Base-by-base conservation (phyloP, 2,329 filamentous ascomycete genomes). In the Myriosclerotinia curreyana region DNA sequence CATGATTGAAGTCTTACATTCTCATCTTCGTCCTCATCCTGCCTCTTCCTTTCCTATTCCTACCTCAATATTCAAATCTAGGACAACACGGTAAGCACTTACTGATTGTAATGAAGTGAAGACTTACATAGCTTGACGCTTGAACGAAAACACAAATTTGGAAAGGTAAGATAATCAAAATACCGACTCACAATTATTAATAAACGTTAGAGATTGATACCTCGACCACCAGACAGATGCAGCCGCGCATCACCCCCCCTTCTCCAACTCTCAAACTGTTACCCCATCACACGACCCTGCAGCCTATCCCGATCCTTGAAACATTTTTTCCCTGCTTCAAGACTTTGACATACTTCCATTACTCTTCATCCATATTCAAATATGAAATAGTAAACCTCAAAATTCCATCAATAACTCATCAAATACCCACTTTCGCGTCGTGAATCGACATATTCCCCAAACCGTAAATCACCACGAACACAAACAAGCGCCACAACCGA, bases 261-360 rank as follows among this genome's bases (percentile, higher is more conserved):
- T 55, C 5, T 22, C 15, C 22, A 6, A 12, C n/a, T n/a, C n/a
- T n/a, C n/a, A n/a, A n/a, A n/a, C n/a, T n/a, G n/a, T 25, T 31
- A 1, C 28, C n/a, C n/a, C 55, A 48, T 59, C 55, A 59, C 55
- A 48, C 55, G 42, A 59, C 55, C 55, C 20, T 44, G 20, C 25
- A 44, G n/a, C 11, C 9, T 17, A 36, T 36, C 20, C 42, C 20
- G 28, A 48, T 28, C n/a, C 15, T 20, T 36, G n/a, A 59, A 58
- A 48, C 55, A 48, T 34, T 3, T 36, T 36, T 36, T 7, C 42
- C 42, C n/a, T 5, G 20, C n/a, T 15, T 36, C 12, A 31, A 31
- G 5, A 28, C n/a, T 58, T 46, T 22, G 5, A 1, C 42, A 49
- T 46, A 31, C 44, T 17, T 48, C 28, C 14, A 22, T 44, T 17